phyloP scores from a whole-genome alignment of 768 basidiomycete genomes.

The Heimioporus sp. region DNA sequence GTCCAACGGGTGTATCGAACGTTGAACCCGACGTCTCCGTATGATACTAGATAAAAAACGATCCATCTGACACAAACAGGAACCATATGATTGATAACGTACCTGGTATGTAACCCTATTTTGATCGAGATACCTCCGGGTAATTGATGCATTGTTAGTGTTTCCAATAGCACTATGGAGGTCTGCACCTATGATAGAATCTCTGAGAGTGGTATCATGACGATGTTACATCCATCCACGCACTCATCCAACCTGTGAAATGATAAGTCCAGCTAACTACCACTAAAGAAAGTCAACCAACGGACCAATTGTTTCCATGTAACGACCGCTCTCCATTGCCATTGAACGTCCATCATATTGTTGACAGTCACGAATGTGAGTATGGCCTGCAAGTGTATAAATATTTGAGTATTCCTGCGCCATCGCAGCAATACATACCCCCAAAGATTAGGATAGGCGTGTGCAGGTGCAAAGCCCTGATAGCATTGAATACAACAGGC shows the following conservation, averaged over 20 bases:
- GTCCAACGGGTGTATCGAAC: slow-evolving; percentile 63
- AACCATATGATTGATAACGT: not conserved
- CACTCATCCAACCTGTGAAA: slow-evolving; percentile 59
- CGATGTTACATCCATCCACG: slow-evolving; percentile 10
- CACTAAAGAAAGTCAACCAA: not conserved
- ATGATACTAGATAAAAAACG: slow-evolving; percentile 66
- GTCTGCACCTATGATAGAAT: slow-evolving; percentile 41
- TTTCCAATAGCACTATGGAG: slow-evolving; percentile 38
- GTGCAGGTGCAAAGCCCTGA: slow-evolving; percentile 65
- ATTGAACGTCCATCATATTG: slow-evolving; percentile 22
- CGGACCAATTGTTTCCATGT: slow-evolving; percentile 89
- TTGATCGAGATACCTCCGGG: slow-evolving; percentile 73
- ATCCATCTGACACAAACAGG: not conserved
- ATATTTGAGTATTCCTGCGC: not conserved
- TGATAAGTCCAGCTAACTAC: not conserved
- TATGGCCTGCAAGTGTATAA: slow-evolving; percentile 47
- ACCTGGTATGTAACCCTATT: slow-evolving; percentile 71
- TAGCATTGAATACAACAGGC: slow-evolving; percentile 68
- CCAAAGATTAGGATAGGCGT: slow-evolving; percentile 85
- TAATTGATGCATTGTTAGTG: slow-evolving; percentile 55
- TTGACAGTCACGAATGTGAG: slow-evolving; percentile 25
- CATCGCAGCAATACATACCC: slow-evolving; percentile 34
- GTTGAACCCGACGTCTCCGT: slow-evolving; percentile 43
- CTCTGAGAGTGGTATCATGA: not conserved
- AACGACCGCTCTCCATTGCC: slow-evolving; percentile 79